Conservation (phyloP, 176 grass and related monocot species). For the Puccinellia tenuiflora region DNA sequence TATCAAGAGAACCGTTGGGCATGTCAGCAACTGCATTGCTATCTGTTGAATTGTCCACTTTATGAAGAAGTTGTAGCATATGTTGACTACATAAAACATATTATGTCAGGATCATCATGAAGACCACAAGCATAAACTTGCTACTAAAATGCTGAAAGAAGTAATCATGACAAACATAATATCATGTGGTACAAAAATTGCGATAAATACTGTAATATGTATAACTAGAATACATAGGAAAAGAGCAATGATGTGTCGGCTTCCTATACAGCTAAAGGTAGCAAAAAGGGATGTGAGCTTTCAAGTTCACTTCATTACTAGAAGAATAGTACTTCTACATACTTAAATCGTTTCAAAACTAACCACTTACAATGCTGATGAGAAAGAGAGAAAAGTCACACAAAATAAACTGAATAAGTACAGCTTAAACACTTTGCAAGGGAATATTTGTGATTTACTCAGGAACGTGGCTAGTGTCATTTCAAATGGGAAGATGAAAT, state of each 20-base stretch:
- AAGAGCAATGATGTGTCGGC: not conserved
- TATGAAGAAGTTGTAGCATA: slow-evolving; percentile 94
- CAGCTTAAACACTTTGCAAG: not conserved
- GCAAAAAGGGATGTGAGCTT: not conserved
- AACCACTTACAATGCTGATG: not conserved
- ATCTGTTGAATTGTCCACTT: slow-evolving; percentile 70
- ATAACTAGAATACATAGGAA: not conserved
- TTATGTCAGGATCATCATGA: slow-evolving; percentile 36
- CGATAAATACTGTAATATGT: slow-evolving; percentile 3
- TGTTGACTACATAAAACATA: slow-evolving; percentile 78
- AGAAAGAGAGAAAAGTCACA: not conserved
- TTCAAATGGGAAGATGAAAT: slow-evolving; percentile 11
- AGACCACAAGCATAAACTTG: slow-evolving; percentile 51
- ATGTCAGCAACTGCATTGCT: slow-evolving; percentile 36
- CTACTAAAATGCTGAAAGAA: slow-evolving; percentile 24
- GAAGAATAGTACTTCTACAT: not conserved
- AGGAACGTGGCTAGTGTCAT: not conserved
- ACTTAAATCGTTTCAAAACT: not conserved
- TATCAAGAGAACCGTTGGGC: slow-evolving; percentile 33
- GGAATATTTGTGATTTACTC: not conserved
- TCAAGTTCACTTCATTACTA: not conserved
- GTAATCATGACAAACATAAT: slow-evolving; percentile 1
- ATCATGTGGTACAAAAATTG: not conserved
- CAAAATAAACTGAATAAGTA: not conserved
- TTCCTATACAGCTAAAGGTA: not conserved